Base-by-base conservation (phyloP, 2,329 filamentous ascomycete genomes). In the Colletotrichum horii region DNA sequence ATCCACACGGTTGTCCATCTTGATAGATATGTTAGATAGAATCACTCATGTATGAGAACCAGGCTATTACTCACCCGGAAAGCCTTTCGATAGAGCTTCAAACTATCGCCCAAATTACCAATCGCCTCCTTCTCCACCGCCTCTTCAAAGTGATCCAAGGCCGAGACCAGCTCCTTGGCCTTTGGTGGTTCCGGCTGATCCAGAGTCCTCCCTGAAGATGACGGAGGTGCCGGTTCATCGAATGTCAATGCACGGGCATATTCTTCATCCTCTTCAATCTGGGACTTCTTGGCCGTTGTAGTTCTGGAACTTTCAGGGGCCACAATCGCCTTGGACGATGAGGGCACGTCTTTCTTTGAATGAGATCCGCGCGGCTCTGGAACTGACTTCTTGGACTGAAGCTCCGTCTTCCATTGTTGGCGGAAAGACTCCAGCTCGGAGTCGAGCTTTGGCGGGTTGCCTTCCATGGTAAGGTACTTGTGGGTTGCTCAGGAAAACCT, bases 81-180 rank as follows among this genome's bases (percentile, higher is more conserved):
- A 1, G 97, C 97, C 83, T 94, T 96, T 62, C 97, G 92, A 84
- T 99, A 99, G 66, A 97, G 90, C 78, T 91, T 92, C 71, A 99
- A 83, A 82, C 96, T 98, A 77, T 98, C 96, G 7, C 96, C 96
- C 66, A 98, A 88, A 77, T 92, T 97, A 1, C 97, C 97, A 80
- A 94, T 91, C 0, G 90, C 91, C 85, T 99, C 97, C 83, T 93
- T 96, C 84, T 97, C 94, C 71, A 98, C 96, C 5, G 96, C 97
- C 82, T 91, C 92, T 83, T 98, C 97, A 80, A 97, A 98, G 83
- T 98, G 95, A 80, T 98, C 97, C 19, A 99, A 85, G 1, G 97
- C 97, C 14, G 96, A 94, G 26, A 88, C 87, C 6, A 94, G 94
- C 79, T 94, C 84, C 71, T 79, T 83, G 14, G 83, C 80, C 32